Base-by-base conservation (phyloP, 345 rosid species). In the Sonneratia alba region DNA sequence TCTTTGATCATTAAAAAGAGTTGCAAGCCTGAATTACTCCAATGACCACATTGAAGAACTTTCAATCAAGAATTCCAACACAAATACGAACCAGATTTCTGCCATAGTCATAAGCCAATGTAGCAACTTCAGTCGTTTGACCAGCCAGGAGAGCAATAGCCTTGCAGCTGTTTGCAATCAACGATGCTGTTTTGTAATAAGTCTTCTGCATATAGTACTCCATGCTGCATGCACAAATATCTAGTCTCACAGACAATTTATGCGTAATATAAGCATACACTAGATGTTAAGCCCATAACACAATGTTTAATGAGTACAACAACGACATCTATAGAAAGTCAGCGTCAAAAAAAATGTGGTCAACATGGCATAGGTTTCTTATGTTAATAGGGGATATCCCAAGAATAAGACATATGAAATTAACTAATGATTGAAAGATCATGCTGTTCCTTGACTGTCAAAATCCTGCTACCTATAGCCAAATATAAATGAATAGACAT, bases 91-190 rank as follows among this genome's bases (percentile, higher is more conserved):
- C 97, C 97, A 92, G 90, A 87, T 95, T 87, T 80, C 75, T 92
- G 22, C 99, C 99, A 72, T 90, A 90, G 71, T 95, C 97, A 75
- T 77, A 90, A 76, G 99, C 97, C 89, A 95, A 65, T 62, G 77
- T 70, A 38, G 97, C 88, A 67, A 90, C 97, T 80, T 95, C 96
- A 24, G 96, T 40, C 43, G 96, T 87, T 82, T 92, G 97, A 62
- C 92, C 97, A 70, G 96, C 92, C 38, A 95, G 97, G 76, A 92
- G 84, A 1, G 97, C 93, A 75, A 95, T 84, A 42, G 97, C 85
- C 84, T 95, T 87, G 82, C 97, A 90, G 85, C 97, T 89, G 79
- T 95, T 92, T 74, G 97, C 90, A 47, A 95, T 87, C 81, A 92
- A 78, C 3, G 96, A 92, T 69, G 93, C 97, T 11, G 97, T 92